Evolutionary conservation across 1,284 basidiomycete species (phyloP), one percentile per base, ranked within the genome.

Genomic region (Clitocybe nebularis): DNA sequence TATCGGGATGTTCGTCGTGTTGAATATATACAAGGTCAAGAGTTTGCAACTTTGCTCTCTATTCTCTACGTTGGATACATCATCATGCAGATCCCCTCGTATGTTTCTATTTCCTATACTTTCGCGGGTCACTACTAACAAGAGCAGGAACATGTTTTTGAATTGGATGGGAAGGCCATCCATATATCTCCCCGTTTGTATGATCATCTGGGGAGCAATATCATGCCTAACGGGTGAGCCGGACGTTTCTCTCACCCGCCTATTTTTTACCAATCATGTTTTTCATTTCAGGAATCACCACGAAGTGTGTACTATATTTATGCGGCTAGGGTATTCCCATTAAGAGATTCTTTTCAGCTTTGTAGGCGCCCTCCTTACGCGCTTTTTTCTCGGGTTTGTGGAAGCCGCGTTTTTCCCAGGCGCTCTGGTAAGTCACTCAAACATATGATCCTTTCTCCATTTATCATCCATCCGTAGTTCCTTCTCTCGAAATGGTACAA

Each of bases 11-110:
- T 3, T 16, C 17, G 25, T n/a, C 24, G 14, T 21, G 13, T 30
- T 6, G 19, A n/a, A 9, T 3, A 16, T 1, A n/a, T n/a, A 11
- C 16, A 29, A 53, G 54, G 50, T 24, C 48, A 55, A 32, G 72
- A 89, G 55, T 90, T 89, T 58, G 75, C 80, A 7, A 85, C 82
- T 0, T 62, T 89, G 17, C 61, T 92, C 22, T 81, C 79, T 16
- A 79, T 89, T 47, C 74, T 91, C 28, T 90, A 87, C 54, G 76
- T 88, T 35, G 87, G 85, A 19, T 90, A 91, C 54, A 80, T 86
- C 49, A 60, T 86, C 41, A 86, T 88, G 80, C 88, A 91, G 59
- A 75, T 86, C 39, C 85, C 84, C 11, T 86, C 83, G 81, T 84
- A 56, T 57, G 77, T 64, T 6, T 34, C 36, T 36, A 16, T 29